These are phyloP conservation scores for Letharia columbiana DNA, from an alignment of 495 filamentous ascomycete species.

Conservation along the genomic window DNA sequence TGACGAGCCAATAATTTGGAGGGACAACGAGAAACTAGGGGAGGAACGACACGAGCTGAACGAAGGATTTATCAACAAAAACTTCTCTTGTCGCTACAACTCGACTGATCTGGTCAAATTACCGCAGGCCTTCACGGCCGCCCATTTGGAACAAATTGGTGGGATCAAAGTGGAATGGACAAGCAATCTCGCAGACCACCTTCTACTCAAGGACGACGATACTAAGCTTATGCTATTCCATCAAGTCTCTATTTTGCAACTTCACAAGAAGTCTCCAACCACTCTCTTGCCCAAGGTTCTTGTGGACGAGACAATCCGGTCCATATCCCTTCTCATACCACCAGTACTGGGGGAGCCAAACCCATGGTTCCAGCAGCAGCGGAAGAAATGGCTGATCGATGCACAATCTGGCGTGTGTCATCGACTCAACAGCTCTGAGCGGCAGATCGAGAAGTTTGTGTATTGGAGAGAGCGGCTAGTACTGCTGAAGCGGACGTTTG, in stretches of 20 bases:
- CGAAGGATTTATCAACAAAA: background rate
- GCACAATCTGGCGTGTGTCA: slow-evolving; percentile 21
- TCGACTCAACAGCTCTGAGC: slow-evolving; percentile 29
- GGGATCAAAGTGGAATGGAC: slow-evolving; percentile 39
- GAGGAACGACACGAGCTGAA: background rate
- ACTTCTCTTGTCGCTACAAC: background rate
- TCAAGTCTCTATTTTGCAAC: slow-evolving; percentile 28
- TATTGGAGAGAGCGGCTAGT: slow-evolving; percentile 46
- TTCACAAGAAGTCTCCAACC: background rate
- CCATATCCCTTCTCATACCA: slow-evolving; percentile 41
- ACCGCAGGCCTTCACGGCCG: slow-evolving; percentile 17
- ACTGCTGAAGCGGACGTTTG: slow-evolving; percentile 44
- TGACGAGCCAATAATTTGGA: slow-evolving; percentile 20
- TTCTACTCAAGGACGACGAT: slow-evolving; percentile 36
- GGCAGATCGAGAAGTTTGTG: slow-evolving; percentile 37
- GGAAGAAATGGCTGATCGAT: slow-evolving; percentile 26
- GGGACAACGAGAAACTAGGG: background rate
- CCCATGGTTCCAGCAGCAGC: slow-evolving; percentile 30
- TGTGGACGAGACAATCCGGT: slow-evolving; percentile 38
- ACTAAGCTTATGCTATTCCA: slow-evolving; percentile 38
- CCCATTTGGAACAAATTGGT: slow-evolving; percentile 27
- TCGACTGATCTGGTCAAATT: slow-evolving; percentile 19
- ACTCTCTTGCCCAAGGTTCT: slow-evolving; percentile 29
- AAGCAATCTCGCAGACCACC: slow-evolving; percentile 40
- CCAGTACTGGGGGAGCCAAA: slow-evolving; percentile 25